Base-by-base conservation (phyloP, 2,329 filamentous ascomycete species). In the Colletotrichum liaoningense region DNA sequence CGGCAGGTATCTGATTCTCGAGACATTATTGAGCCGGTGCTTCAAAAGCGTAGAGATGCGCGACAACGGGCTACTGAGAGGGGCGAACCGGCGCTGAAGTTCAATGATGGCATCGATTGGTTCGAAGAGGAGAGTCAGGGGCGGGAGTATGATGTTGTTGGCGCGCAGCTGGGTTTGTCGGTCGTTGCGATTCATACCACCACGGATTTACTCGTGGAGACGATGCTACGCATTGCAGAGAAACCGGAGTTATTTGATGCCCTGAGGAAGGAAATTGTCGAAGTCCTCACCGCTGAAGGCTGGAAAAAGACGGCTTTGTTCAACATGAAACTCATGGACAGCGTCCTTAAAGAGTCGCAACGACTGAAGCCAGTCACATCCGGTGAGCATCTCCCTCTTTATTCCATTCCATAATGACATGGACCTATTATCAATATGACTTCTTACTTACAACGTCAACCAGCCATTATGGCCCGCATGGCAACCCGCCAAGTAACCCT, bases 111-210 rank as follows among this genome's bases (percentile, higher is more conserved):
- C 2, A 79, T 86, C 28, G 84, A 84, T 26, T 88, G 85, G 85
- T 82, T 86, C 71, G 80, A 85, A 33, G 70, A 70, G 4, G 74
- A 80, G 16, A 78, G 82, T 4, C 78, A 79, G 84, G 87, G 90
- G n/a, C 86, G 86, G 65, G 92, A 84, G 8, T 96, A 95, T 79
- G 89, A 95, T 80, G 83, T 87, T 0, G 85, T 91, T 16, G 83
- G 81, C 11, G 94, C 94, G 42, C 94, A 97, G 79, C 87, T 94
- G 35, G 88, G 98, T 4, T 95, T 97, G 0, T 90, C 94, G 54
- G 93, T 95, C 55, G 83, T 81, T 1, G 83, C 84, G 4, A 83
- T 86, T 19, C 84, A 87, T 74, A 86, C 83, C 4, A 85, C 85
- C 0, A 82, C 82, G 0, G 81, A 84, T 57, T 67, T 80, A 6